These are phyloP conservation scores for Trametes versicolor DNA, from an alignment of 1,284 basidiomycete genomes.

Conservation along the genomic window DNA sequence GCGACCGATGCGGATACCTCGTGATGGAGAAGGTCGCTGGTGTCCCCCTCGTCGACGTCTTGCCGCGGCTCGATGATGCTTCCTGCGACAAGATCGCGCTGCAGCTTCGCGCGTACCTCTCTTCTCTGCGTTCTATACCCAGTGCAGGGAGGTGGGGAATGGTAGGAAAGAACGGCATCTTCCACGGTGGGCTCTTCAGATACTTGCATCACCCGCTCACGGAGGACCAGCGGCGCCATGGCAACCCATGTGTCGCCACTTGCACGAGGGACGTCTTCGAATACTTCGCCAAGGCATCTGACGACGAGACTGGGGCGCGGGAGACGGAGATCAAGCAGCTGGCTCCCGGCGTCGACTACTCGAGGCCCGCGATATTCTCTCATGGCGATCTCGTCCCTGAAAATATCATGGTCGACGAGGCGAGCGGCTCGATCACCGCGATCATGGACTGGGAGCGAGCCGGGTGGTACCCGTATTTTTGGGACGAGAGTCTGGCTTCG, in stretches of 20 bases:
- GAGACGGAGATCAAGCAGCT: neutral
- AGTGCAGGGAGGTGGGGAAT: neutral
- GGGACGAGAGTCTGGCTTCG: slow-evolving; percentile 1
- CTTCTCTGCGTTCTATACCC: neutral
- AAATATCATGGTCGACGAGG: slow-evolving; percentile 11
- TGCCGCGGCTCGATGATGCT: neutral
- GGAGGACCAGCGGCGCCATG: neutral
- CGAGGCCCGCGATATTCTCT: neutral
- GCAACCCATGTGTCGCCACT: slow-evolving; percentile 2
- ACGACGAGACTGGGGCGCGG: neutral
- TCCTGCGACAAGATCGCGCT: neutral
- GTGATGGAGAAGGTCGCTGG: slow-evolving; percentile 9
- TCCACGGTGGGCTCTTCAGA: slow-evolving; percentile 1
- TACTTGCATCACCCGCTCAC: slow-evolving; percentile 3
- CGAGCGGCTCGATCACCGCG: neutral
- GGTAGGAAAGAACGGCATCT: slow-evolving; percentile 1
- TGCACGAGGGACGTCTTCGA: slow-evolving; percentile 3
- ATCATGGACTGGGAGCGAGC: slow-evolving; percentile 14
- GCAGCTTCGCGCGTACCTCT: neutral
- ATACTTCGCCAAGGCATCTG: slow-evolving; percentile 6
- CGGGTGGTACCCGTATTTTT: slow-evolving; percentile 15
- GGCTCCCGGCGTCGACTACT: neutral
- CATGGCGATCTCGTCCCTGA: slow-evolving; percentile 13
- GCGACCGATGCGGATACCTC: neutral
- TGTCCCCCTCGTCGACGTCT: neutral